Base-by-base conservation (phyloP, 2,329 filamentous ascomycete species). In the Pseudogymnoascus sp. region DNA sequence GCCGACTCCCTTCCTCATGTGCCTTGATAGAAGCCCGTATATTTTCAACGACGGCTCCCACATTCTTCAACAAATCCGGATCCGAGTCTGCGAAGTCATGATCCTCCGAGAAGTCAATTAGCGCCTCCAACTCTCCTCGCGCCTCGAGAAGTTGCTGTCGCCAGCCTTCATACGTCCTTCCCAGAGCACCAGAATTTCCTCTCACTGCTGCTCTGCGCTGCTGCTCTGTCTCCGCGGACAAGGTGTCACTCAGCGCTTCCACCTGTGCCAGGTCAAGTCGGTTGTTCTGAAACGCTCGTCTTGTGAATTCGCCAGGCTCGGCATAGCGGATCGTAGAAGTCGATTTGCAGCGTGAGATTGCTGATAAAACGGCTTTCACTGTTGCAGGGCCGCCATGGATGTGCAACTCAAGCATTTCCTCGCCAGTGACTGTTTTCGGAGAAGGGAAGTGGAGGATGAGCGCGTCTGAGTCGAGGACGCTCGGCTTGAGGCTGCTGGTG, bases 41-140 rank as follows among this genome's bases (percentile, higher is more conserved):
- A 0, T 71, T 74, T 1, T 74, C 72, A 2, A 96, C 83, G 71
- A 92, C 86, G 0, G 68, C 68, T 1, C 85, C 82, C 31, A 97
- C 90, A 59, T 87, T 91, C 0, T 72, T 74, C 50, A 96, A 81
- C 21, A 97, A 80, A 63, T 89, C 83, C 0, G 81, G 77, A 0
- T 91, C 89, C 2, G 90, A 88, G 75, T 96, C 92, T 69, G 97
- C 93, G 71, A 99, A 96, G 77, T 97, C 90, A 76, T 99, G 93
- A 71, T 97, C 95, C 74, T 99, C 95, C 0, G 91, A 89, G 73
- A 99, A 99, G 75, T 99, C 95, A 66, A 99, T 97, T 68, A 99
- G 77, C 0, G 95, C 95, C 76, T 99, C 95, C 40, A 99, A 82
- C 76, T 97, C 93, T 9, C 91, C 95, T 1, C 95, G 85, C 9